Evolutionary conservation across 2,329 filamentous ascomycete genomes (phyloP).

Genomic region (Magnaporthales sp.): DNA sequence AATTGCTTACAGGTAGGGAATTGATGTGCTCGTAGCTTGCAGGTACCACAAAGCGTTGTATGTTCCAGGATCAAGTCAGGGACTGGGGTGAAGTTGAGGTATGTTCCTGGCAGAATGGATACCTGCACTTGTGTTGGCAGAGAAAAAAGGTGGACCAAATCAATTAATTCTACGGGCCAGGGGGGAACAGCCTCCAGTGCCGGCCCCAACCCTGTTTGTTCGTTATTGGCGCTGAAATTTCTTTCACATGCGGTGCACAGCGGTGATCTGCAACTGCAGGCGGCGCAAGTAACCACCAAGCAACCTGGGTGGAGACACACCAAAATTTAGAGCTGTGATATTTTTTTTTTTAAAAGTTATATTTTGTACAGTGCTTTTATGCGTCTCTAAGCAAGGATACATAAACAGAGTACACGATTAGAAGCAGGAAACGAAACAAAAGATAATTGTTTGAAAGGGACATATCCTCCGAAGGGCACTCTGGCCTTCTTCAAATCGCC

Average conservation of each 20-base stretch:
- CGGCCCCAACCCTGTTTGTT: neutral
- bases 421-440: neutral
- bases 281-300: neutral
- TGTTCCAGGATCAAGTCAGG: neutral
- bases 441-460: neutral
- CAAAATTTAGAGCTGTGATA: neutral
- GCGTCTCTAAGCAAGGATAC: neutral
- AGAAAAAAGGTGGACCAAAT: neutral
- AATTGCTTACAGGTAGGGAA: neutral
- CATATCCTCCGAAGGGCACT: neutral
- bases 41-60: neutral
- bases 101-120: neutral
- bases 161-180: neutral
- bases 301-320: neutral
- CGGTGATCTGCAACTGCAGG: neutral
- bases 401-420: neutral
- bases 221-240: neutral
- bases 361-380: neutral
- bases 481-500: neutral
- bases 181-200: neutral
- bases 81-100: neutral
- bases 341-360: neutral
- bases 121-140: neutral
- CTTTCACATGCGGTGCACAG: neutral
- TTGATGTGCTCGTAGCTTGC: neutral